Conservation (phyloP, 768 basidiomycete species). For the Gloeostereum incarnatum region DNA sequence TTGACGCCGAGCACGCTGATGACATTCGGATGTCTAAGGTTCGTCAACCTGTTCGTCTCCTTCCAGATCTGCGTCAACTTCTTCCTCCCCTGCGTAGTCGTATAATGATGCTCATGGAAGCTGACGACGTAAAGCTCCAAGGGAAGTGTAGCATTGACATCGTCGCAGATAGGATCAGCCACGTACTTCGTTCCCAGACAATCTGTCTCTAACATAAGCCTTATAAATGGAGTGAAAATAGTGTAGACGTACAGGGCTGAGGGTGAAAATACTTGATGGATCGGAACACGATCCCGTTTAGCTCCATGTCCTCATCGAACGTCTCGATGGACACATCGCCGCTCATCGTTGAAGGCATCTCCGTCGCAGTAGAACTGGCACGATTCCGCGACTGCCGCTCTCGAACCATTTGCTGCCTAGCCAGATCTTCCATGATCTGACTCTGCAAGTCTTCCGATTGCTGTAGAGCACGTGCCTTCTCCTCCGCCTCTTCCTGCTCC, state of each 20-base stretch:
- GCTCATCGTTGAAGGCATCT: constrained; percentile 35
- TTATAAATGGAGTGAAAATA: constrained; percentile 1
- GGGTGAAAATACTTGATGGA: constrained; percentile 69
- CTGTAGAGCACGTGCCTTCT: constrained; percentile 46
- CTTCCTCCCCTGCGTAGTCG: constrained; percentile 56
- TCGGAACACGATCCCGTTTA: constrained; percentile 50
- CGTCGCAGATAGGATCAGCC: constrained; percentile 70
- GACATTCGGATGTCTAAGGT: constrained; percentile 59
- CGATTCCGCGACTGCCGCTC: constrained; percentile 50
- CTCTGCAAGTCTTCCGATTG: constrained; percentile 53
- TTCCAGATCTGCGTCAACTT: constrained; percentile 59
- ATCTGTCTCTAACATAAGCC: constrained; percentile 24
- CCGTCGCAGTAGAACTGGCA: constrained; percentile 64
- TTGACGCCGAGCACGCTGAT: constrained; percentile 61
- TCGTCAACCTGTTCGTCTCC: constrained; percentile 53
- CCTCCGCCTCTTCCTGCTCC: constrained; percentile 19
- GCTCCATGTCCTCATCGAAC: constrained; percentile 47
- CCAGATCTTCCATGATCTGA: constrained; percentile 57
- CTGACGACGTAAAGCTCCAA: constrained; percentile 61
- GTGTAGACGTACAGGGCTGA: constrained; percentile 38
- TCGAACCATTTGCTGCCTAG: constrained; percentile 46
- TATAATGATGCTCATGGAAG: constrained; percentile 65
- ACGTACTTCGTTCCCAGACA: constrained; percentile 58
- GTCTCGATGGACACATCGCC: constrained; percentile 50
- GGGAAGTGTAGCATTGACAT: constrained; percentile 43